Percentiles rank a stretch among this genome's conserved stretches.
Evolutionary conservation across 179 eudicot genomes (phyloP).

Genomic region (Actinidia chinensis): DNA sequence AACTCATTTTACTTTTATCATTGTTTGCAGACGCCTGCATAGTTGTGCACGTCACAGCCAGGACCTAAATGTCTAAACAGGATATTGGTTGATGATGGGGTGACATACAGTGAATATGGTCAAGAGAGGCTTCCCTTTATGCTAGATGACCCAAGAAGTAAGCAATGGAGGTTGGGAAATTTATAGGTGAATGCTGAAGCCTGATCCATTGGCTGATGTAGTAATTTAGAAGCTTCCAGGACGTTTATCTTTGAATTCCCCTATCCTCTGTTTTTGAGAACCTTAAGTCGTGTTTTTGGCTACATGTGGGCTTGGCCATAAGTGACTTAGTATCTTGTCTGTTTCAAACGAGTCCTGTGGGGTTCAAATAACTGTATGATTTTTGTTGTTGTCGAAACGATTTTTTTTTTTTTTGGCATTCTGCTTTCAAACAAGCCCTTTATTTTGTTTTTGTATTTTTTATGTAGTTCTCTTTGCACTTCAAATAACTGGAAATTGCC

Average conservation of each 20-base stretch:
- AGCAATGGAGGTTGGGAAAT: not conserved
- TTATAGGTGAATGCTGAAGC: conserved; percentile 5
- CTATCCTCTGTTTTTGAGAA: not conserved
- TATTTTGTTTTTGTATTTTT: not conserved
- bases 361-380: not conserved
- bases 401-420: not conserved
- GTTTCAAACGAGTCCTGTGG: not conserved
- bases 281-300: not conserved
- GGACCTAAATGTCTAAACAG: not conserved
- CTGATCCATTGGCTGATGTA: not conserved
- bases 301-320: not conserved
- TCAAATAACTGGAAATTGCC: conserved; percentile 2
- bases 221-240: not conserved
- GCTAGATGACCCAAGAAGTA: conserved; percentile 7
- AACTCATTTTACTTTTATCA: not conserved
- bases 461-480: conserved; percentile 1
- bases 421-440: not conserved
- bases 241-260: not conserved
- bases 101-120: not conserved
- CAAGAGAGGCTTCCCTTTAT: conserved; percentile 1
- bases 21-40: not conserved
- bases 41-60: not conserved
- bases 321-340: not conserved
- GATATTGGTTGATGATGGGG: not conserved
- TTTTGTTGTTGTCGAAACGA: not conserved